These are phyloP conservation scores for Drechslerella stenobrocha DNA, from an alignment of 2,329 filamentous ascomycete species.

Conservation along the genomic window DNA sequence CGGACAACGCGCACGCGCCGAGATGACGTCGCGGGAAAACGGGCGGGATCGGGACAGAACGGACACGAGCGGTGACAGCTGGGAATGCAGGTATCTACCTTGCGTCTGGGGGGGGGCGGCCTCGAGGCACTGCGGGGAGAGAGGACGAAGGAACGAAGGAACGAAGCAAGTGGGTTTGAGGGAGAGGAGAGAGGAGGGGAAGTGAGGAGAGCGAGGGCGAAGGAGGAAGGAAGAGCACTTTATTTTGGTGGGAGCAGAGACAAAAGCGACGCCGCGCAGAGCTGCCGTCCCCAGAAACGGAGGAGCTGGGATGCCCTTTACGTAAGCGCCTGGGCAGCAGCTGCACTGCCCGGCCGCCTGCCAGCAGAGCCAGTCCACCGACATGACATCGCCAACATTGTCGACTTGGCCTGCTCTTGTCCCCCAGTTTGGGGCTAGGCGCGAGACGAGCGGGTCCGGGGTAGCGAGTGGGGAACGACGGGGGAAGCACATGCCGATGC, in stretches of 20 bases:
- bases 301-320: neutral
- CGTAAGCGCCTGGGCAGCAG: neutral
- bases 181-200: neutral
- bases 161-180: too few relatives aligned
- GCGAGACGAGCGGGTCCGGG: too few relatives aligned
- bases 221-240: constrained; percentile 1
- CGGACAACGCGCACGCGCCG: constrained; percentile 5
- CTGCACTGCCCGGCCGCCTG: constrained; percentile 1
- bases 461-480: too few relatives aligned
- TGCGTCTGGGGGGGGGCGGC: neutral
- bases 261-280: too few relatives aligned
- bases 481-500: too few relatives aligned
- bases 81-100: neutral
- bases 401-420: too few relatives aligned
- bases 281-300: neutral
- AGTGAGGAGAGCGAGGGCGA: neutral
- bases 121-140: too few relatives aligned
- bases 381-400: neutral
- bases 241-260: too few relatives aligned
- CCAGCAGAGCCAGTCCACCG: neutral
- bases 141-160: too few relatives aligned
- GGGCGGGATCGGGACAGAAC: neutral
- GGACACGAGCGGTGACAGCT: neutral
- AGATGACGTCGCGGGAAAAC: neutral
- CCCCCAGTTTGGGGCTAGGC: too few relatives aligned